Evolutionary conservation across 2,329 filamentous ascomycete species (phyloP), one percentile per base, ranked within the genome.

Genomic region (Fusarium sp.): DNA sequence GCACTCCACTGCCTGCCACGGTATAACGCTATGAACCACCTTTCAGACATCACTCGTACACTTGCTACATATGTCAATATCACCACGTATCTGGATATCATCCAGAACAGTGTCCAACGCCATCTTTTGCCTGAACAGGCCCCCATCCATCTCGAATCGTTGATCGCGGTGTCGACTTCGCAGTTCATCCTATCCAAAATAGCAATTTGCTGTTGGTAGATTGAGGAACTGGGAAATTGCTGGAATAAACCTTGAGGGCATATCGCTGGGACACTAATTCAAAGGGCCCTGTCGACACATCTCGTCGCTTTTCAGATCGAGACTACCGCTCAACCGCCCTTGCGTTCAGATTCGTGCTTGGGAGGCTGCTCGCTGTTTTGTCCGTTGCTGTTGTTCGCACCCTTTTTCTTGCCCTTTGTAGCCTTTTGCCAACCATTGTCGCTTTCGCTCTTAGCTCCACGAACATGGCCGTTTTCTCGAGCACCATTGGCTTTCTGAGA

Each of bases 371-470:
- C 88, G 61, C 82, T 80, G 27, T 83, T 82, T 25, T 71, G 68
- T 30, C 74, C 73, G 22, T 75, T 74, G 5, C 77, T 78, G 57
- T 82, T 84, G 9, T 75, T 75, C 47, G 37, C 49, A 9, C 78
- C 75, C 72, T 81, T 81, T 73, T 87, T 88, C 56, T 77, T 73
- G 17, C 75, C 74, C 68, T 87, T 88, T 20, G 80, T 78, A 17
- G 85, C 83, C 73, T 88, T 88, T 65, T 90, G 88, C 88, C 88
- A 90, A 3, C 78, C 82, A 32, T 79, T 75, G 14, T 84, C 82
- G 27, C 80, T 83, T 71, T 88, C 87, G 67, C 85, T 88, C 76
- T 86, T 88, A 22, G 80, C 81, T 17, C 78, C 81, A 27, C 86
- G 82, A 0, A 81, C 79, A 57, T 89, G 86, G 0, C 87, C 86